Conservation (phyloP, 2,329 filamentous ascomycete genomes). For the Fusarium anguioides region DNA sequence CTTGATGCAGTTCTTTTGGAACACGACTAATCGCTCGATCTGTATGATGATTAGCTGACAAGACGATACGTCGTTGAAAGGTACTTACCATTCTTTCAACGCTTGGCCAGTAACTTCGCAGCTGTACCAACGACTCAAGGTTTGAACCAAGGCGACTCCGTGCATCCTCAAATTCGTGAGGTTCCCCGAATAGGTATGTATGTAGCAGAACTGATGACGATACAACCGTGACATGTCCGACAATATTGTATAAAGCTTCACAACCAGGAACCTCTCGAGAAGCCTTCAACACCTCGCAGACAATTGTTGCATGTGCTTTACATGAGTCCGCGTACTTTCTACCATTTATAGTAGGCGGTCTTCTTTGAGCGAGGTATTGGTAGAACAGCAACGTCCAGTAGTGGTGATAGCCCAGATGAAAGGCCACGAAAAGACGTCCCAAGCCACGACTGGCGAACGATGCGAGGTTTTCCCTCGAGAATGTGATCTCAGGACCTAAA, state of each 20-base stretch:
- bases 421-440: constrained; percentile 49
- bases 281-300: constrained; percentile 46
- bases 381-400: constrained; percentile 51
- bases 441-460: constrained; percentile 41
- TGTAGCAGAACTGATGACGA: constrained; percentile 51
- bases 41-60: constrained; percentile 2
- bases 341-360: constrained; percentile 44
- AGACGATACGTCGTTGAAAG: fast-evolving
- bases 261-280: constrained; percentile 42
- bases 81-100: constrained; percentile 49
- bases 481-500: constrained; percentile 34
- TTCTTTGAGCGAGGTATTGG: constrained; percentile 49
- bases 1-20: constrained; percentile 48
- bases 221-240: constrained; percentile 51
- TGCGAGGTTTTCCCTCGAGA: constrained; percentile 45
- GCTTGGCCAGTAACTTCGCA: constrained; percentile 50
- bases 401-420: constrained; percentile 51
- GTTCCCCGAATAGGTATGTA: constrained; percentile 49
- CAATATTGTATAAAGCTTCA: constrained; percentile 49
- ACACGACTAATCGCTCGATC: constrained; percentile 50
- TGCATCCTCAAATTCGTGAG: constrained; percentile 44
- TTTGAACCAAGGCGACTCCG: constrained; percentile 47
- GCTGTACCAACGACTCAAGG: constrained; percentile 46
- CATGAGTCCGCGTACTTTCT: constrained; percentile 47
- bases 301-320: constrained; percentile 46